A percentile compares a stretch with the other conserved stretches of the same genome.
Evolutionary conservation across 257 asterid genomes (phyloP).

Genomic region (Solanum boliviense): DNA sequence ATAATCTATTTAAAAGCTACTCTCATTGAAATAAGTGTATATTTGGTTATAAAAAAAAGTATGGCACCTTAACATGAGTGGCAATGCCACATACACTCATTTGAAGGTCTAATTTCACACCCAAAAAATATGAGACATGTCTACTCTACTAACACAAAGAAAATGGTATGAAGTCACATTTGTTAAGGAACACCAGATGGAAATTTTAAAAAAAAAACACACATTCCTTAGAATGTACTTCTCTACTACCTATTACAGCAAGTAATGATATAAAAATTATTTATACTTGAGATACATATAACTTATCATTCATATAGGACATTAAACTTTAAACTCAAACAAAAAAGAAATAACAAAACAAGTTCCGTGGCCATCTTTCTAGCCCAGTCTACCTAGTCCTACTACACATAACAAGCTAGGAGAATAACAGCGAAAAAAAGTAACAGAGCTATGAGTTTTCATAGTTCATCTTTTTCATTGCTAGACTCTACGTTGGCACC

Average conservation of each 20-base stretch:
- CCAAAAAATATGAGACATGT: not conserved
- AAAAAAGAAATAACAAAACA: not conserved
- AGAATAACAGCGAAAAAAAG: not conserved
- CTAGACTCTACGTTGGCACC: slow-evolving; percentile 5
- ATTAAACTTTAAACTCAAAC: not conserved
- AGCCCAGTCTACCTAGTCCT: not conserved
- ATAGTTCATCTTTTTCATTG: slow-evolving; percentile 69
- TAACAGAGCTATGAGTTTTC: not conserved
- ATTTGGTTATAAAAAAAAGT: too few relatives aligned
- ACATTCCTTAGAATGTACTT: too few relatives aligned
- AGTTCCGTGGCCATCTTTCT: not conserved
- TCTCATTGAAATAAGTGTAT: not conserved
- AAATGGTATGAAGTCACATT: too few relatives aligned
- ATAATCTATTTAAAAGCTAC: not conserved
- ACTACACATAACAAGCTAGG: not conserved
- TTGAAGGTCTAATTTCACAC: not conserved
- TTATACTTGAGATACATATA: not conserved
- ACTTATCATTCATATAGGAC: not conserved
- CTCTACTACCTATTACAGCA: not conserved
- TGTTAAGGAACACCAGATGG: too few relatives aligned
- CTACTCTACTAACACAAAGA: not conserved
- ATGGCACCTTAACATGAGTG: not conserved
- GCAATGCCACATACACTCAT: not conserved
- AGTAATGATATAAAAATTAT: not conserved
- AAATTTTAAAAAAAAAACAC: too few relatives aligned